Evolutionary conservation across 2,329 filamentous ascomycete genomes (phyloP), one percentile per base, ranked within the genome.

Genomic region (Coniochaeta sp.): DNA sequence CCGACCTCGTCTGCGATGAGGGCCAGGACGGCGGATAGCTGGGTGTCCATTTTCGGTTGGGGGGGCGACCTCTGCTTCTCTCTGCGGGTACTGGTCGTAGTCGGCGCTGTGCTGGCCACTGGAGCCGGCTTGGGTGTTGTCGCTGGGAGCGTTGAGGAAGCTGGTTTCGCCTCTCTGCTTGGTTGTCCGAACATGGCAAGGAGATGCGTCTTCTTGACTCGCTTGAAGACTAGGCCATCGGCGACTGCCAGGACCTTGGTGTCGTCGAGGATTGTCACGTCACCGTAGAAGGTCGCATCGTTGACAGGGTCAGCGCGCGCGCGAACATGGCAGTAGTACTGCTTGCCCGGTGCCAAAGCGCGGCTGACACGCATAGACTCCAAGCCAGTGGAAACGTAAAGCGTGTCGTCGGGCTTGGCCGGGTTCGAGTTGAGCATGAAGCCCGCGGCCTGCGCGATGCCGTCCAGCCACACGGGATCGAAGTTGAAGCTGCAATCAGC

Each of bases 401-500:
- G 18, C 32, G 49, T 26, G 27, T 49, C 51, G 20, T 56, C 50
- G 4, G 51, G 50, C 40, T 51, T 48, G 10, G 33, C 27, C 13
- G 14, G 32, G 38, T 56, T 51, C 14, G 51, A 32, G 33, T 56
- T 56, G 51, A 55, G 50, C 26, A 53, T 26, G 35, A 56, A 56
- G 16, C 55, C 55, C 6, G 50, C 46, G 3, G 47, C 14, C 20
- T 56, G 55, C 9, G 40, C 48, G 22, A 55, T 31, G 35, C 47
- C 45, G 26, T 57, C 51, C 12, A 58, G 27, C 30, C 55, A 57
- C 31, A 38, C 46, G 14, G 57, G 57, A 14, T 54, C 45, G n/a
- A 53, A 52, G 8, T 54, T 50, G 50, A 48, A 56, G 24, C 54
- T 53, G 9, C 56, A 49, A 20, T 51, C 52, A n/a, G 40, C 18